These are phyloP conservation scores for Phytophthora pinifolia DNA, from an alignment of 352 stramenopile genomes.

Conservation along the genomic window DNA sequence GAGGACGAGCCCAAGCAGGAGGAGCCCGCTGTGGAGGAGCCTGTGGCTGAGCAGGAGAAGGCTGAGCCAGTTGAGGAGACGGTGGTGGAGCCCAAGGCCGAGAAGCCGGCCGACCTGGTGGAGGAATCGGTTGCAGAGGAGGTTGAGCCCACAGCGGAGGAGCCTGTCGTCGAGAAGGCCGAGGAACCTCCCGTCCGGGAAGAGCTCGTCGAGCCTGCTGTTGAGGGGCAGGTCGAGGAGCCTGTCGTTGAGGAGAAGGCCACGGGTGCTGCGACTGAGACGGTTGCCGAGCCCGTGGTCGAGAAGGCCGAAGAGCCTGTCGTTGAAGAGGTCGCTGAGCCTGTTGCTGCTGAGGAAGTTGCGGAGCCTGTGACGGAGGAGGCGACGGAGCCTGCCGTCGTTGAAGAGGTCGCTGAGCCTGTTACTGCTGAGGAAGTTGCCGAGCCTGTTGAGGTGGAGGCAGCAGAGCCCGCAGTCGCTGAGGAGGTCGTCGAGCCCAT, in stretches of 20 bases:
- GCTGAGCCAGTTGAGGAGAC: neutral
- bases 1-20: conserved; percentile 2
- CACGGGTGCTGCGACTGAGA: neutral
- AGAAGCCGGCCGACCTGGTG: conserved; percentile 4
- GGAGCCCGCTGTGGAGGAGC: neutral
- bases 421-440: neutral
- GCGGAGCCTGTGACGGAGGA: conserved; percentile 5
- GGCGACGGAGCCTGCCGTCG: neutral
- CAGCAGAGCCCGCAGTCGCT: too few relatives aligned
- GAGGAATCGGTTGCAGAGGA: neutral
- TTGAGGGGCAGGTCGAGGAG: neutral
- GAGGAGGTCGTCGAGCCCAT: neutral
- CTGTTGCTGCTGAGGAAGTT: neutral
- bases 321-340: neutral
- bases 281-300: neutral
- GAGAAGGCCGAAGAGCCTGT: neutral
- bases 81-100: neutral
- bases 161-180: neutral
- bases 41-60: neutral
- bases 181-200: neutral
- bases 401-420: neutral
- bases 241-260: neutral
- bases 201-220: neutral
- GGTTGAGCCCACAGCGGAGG: too few relatives aligned
- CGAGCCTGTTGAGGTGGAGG: neutral